A percentile compares a stretch with the other conserved stretches of the same genome.
phyloP scores from a whole-genome alignment of 148 eudicot species.

The Vaccinium darrowii region DNA sequence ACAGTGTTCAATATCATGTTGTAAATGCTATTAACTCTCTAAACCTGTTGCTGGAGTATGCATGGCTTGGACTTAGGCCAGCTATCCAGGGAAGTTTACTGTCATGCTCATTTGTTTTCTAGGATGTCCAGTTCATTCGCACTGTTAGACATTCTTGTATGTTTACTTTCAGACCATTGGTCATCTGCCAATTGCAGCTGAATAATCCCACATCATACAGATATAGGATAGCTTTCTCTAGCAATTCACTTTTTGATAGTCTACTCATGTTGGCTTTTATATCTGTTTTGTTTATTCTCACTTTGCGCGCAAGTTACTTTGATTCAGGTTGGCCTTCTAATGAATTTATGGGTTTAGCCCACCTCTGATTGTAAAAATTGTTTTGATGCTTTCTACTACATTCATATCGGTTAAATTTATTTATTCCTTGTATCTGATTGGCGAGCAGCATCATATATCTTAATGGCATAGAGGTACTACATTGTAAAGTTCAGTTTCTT shows the following conservation, averaged over 20 bases:
- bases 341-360: not conserved
- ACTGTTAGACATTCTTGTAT: not conserved
- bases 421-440: not conserved
- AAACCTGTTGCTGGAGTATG: not conserved
- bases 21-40: slow-evolving; percentile 1
- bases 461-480: not conserved
- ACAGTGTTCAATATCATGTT: not conserved
- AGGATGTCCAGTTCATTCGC: not conserved
- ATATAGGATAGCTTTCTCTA: not conserved
- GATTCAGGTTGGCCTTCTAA: not conserved
- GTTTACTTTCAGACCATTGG: not conserved
- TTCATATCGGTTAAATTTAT: not conserved
- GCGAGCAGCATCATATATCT: not conserved
- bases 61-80: not conserved
- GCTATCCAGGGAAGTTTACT: not conserved
- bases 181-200: not conserved
- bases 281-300: not conserved
- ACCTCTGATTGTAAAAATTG: not conserved
- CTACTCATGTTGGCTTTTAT: not conserved
- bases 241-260: not conserved
- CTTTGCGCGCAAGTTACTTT: not conserved
- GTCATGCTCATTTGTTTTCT: not conserved
- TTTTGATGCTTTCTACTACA: not conserved
- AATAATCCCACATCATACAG: not conserved
- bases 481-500: not conserved